Evolutionary conservation across 2,329 filamentous ascomycete genomes (phyloP).

Genomic region (Verticillium albo-atrum): DNA sequence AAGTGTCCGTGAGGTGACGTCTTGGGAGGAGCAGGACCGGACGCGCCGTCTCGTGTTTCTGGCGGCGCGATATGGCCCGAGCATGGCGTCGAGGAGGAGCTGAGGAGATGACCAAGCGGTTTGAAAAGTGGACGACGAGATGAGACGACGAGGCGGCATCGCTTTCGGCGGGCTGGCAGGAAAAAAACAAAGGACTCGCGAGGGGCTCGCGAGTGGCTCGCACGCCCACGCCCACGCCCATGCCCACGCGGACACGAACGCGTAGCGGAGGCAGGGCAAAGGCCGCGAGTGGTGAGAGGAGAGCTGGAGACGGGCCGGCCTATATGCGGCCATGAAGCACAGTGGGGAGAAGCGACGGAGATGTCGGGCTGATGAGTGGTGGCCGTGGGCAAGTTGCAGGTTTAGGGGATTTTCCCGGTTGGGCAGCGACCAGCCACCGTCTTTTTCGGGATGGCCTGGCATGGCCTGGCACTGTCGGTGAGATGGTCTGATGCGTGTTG

Average conservation of each 20-base stretch:
- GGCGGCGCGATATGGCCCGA: background rate
- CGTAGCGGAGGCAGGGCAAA: background rate
- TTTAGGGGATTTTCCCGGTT: constrained; percentile 4
- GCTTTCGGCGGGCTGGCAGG: background rate
- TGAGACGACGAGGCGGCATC: background rate
- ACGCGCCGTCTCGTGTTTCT: background rate
- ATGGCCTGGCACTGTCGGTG: background rate
- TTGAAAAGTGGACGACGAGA: background rate
- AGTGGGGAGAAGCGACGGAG: constrained; percentile 14
- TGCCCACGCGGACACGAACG: too few species aligned
- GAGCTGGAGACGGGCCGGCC: constrained; percentile 12
- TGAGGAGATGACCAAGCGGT: background rate
- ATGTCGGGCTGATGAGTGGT: constrained; percentile 10
- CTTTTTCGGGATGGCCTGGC: background rate
- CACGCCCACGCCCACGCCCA: too few species aligned
- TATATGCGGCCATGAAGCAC: constrained; percentile 20
- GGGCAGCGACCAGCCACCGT: constrained; percentile 3
- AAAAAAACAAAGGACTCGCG: background rate
- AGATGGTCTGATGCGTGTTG: background rate
- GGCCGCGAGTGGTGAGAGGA: background rate
- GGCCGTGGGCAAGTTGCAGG: background rate
- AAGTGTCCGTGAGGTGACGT: background rate
- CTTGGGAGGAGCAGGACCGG: background rate
- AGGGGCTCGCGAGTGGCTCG: too few species aligned
- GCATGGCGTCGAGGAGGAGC: background rate